Conservation (phyloP, 1,139 yeast species). For the Candida sojae region DNA sequence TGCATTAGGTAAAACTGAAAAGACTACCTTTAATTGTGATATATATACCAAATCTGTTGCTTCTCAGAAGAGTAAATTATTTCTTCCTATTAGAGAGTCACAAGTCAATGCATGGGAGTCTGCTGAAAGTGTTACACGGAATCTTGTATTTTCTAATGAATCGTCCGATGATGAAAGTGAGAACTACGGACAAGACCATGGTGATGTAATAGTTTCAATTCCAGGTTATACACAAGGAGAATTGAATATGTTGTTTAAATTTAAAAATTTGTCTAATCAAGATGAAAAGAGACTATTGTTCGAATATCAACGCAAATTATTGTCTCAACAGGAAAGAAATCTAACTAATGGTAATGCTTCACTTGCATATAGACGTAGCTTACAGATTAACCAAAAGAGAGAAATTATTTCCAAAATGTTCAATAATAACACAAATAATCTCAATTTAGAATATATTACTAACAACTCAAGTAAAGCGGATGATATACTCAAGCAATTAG, state of each 20-base stretch:
- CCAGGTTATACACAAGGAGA: conserved; percentile 48
- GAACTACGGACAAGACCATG: conserved; percentile 1
- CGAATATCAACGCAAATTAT: conserved; percentile 35
- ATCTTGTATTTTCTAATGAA: conserved; percentile 38
- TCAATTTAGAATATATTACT: conserved; percentile 44
- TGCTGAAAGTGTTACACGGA: conserved; percentile 41
- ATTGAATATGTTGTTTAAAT: conserved; percentile 22
- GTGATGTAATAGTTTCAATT: conserved; percentile 21
- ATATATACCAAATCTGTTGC: conserved; percentile 9
- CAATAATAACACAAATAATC: conserved; percentile 39
- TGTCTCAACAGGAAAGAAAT: conserved; percentile 31
- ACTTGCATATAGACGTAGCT: conserved; percentile 37
- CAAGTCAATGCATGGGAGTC: conserved; percentile 52
- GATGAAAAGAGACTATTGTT: conserved; percentile 33
- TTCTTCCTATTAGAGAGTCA: conserved; percentile 33
- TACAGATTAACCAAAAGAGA: conserved; percentile 45
- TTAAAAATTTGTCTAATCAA: conserved; percentile 13
- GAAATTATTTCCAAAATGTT: conserved; percentile 40
- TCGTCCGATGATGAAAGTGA: conserved; percentile 24
- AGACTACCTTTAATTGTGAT: conserved; percentile 16
- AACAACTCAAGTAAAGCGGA: conserved; percentile 32
- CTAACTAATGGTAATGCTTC: conserved; percentile 36
- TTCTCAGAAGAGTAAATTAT: conserved; percentile 7
- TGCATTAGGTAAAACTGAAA: neutral
- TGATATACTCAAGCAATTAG: conserved; percentile 18